Evolutionary conservation across 2,329 filamentous ascomycete genomes (phyloP).

Genomic region (Sporothrix brunneoviolacea): DNA sequence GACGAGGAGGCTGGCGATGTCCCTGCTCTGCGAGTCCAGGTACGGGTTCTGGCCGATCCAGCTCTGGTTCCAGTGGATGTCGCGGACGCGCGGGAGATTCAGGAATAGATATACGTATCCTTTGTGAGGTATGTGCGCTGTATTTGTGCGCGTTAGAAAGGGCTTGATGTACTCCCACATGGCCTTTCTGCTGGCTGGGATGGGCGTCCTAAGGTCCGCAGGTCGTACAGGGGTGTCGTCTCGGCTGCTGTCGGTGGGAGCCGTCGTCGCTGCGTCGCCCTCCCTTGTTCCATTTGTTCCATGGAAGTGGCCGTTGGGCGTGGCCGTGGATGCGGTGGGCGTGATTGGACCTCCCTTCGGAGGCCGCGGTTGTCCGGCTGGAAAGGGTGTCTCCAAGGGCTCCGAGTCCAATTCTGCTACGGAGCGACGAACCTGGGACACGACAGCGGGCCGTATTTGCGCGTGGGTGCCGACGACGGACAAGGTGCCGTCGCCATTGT

Average conservation of each 20-base stretch:
- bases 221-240: too few relatives aligned
- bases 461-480: slow-evolving; percentile 17
- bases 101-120: slow-evolving; percentile 23
- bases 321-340: neutral
- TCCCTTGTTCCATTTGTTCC: too few relatives aligned
- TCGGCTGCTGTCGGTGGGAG: neutral
- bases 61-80: slow-evolving; percentile 24
- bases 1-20: slow-evolving; percentile 25
- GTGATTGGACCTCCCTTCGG: too few relatives aligned
- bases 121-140: slow-evolving; percentile 7
- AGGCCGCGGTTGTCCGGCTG: too few relatives aligned
- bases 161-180: slow-evolving; percentile 26
- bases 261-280: too few relatives aligned
- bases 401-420: slow-evolving; percentile 14
- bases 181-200: neutral
- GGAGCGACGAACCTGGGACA: slow-evolving; percentile 18
- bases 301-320: too few relatives aligned
- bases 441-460: slow-evolving; percentile 17
- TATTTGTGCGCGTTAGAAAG: slow-evolving; percentile 16
- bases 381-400: neutral
- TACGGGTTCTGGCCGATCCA: slow-evolving; percentile 19
- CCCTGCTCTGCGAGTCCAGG: slow-evolving; percentile 21
- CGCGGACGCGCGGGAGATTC: slow-evolving; percentile 22
- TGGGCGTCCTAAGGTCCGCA: neutral
- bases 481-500: slow-evolving; percentile 27